These are phyloP conservation scores for Fermentozyma sake DNA, from an alignment of 1,139 yeast species.

Conservation along the genomic window DNA sequence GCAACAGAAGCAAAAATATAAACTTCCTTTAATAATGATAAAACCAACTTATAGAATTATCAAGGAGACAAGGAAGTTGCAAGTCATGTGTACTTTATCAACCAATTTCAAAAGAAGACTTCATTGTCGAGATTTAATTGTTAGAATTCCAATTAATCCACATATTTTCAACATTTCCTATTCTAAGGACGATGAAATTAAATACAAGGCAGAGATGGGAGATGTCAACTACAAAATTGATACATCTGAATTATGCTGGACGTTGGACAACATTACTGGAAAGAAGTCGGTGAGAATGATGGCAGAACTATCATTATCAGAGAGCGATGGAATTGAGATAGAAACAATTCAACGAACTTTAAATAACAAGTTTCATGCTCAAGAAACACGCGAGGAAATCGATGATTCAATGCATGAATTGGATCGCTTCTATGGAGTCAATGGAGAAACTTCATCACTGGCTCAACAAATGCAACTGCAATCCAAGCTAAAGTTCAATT, in stretches of 20 bases:
- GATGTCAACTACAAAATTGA: conserved; percentile 38
- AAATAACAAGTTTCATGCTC: conserved; percentile 3
- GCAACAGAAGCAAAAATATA: conserved; percentile 31
- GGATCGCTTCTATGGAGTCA: conserved; percentile 41
- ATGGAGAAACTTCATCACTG: conserved; percentile 30
- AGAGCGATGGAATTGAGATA: conserved; percentile 4
- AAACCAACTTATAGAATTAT: conserved; percentile 31
- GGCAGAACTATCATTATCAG: conserved; percentile 32
- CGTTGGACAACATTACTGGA: conserved; percentile 54
- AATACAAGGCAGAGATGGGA: conserved; percentile 40
- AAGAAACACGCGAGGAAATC: conserved; percentile 9
- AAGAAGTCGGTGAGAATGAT: conserved; percentile 37
- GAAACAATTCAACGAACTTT: conserved; percentile 6
- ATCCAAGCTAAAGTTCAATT: conserved; percentile 13
- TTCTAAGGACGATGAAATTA: conserved; percentile 18
- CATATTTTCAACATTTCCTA: conserved; percentile 24
- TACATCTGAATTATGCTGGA: conserved; percentile 58
- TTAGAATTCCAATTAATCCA: conserved; percentile 37
- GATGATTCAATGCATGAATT: conserved; percentile 25
- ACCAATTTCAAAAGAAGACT: conserved; percentile 33
- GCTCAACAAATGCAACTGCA: conserved; percentile 12
- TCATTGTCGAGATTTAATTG: conserved; percentile 28
- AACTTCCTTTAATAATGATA: conserved; percentile 35
- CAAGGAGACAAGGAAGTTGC: conserved; percentile 22
- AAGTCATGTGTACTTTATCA: conserved; percentile 31